Evolutionary conservation across 208 protist species (phyloP), one percentile per base, ranked within the genome.

Genomic region (Phytomonas sp.): DNA sequence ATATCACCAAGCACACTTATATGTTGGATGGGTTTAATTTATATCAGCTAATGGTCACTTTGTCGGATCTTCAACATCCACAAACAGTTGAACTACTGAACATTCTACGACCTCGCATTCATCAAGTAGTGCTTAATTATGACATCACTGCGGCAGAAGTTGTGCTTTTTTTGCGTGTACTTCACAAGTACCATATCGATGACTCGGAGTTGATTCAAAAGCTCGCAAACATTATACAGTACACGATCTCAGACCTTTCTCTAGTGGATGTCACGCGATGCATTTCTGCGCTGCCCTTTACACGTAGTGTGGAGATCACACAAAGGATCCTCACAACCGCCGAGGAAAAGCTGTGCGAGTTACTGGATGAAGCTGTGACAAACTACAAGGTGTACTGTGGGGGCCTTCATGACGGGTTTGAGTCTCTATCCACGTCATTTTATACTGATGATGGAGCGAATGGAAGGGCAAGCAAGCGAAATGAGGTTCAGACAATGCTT

Each of bases 1-100:
- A 93, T 40, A 63, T 88, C 65, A 91, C 87, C 0, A 75, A 81
- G 14, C 85, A 95, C 71, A 77, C 80, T 16, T 93, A 84, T 62
- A 63, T 93, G 64, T 74, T 95, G 7, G 88, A 94, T 63, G 86
- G 78, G 2, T 74, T 77, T 42, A 69, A 63, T 42, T 67, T 93
- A 32, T 82, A 74, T 29, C 73, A 79, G 29, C 76, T 93, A 29
- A 67, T 70, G 29, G 33, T 31, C n/a, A 70, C 69, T 4, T 70
- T 95, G 31, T n/a, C 65, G 4, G 74, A 76, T 1, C 67, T 93
- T 71, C 66, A 73, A 63, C 81, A 84, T 73, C 77, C 86, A 26
- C 86, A 92, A 40, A 83, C 80, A 14, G 36, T 52, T 0, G 90
- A 91, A 40, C 76, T 87, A 31, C 61, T 92, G 32, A 36, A 64